Conservation (phyloP, 1,139 yeast genomes). For the Oligophagozyma castellii region DNA sequence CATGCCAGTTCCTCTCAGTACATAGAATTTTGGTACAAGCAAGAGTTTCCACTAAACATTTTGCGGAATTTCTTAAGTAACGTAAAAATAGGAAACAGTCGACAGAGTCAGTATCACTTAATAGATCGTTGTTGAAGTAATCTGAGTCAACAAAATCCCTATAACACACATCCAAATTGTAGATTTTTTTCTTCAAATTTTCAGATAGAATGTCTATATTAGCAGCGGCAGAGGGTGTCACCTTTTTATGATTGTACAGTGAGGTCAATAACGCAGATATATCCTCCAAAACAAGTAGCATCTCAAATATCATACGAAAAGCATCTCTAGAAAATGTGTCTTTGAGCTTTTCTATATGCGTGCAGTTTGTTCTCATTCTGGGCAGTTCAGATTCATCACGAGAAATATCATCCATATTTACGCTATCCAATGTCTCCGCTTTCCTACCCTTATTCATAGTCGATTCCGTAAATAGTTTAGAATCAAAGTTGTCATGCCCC, state of each 20-base stretch:
- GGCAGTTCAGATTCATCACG: conserved; percentile 14
- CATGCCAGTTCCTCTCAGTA: conserved; percentile 21
- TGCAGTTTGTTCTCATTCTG: conserved; percentile 23
- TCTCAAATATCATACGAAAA: conserved; percentile 20
- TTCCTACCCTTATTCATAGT: conserved; percentile 7
- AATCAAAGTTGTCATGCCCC: neutral
- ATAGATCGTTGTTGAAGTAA: conserved; percentile 24
- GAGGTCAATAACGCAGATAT: conserved; percentile 13
- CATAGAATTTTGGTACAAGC: conserved; percentile 11
- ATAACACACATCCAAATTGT: conserved; percentile 24
- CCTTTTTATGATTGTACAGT: conserved; percentile 5
- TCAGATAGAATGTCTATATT: conserved; percentile 6
- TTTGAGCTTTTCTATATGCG: too few species aligned
- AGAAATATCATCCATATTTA: neutral
- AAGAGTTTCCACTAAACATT: conserved; percentile 17
- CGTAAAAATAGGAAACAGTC: conserved; percentile 26
- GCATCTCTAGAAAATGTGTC: conserved; percentile 20
- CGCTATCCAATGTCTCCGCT: conserved; percentile 3
- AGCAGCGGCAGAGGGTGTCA: conserved; percentile 3
- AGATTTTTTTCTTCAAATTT: conserved; percentile 18
- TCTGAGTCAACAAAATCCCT: conserved; percentile 25
- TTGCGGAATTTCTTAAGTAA: conserved; percentile 28
- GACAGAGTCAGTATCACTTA: conserved; percentile 24
- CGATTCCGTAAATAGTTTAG: conserved; percentile 10
- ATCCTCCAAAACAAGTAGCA: conserved; percentile 20